Evolutionary conservation across 306 rosid genomes (phyloP), one percentile per base, ranked within the genome.

Genomic region (Albizia julibrissin): DNA sequence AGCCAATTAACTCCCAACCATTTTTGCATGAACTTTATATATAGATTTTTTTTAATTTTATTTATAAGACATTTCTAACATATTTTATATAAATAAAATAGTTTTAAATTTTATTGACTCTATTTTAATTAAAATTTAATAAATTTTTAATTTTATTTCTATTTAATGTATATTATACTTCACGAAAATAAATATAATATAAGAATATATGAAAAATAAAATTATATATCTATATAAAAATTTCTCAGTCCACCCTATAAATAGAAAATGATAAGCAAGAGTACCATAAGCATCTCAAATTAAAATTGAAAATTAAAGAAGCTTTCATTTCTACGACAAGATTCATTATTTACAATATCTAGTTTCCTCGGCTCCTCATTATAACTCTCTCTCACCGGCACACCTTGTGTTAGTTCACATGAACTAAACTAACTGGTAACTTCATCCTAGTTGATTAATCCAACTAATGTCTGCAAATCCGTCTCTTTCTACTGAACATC

Each of bases 281-380:
- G 14, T 22, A 58, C 2, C 65, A 2, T 22, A 3, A 58, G 5
- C 26, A 58, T 22, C 13, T 22, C 64, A 58, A 8, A 18, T 21
- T 54, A 13, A 69, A 11, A 42, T 46, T 46, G 50, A 46, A 46
- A 46, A 10, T 46, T 46, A 46, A 40, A 21, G 39, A 2, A 27
- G 39, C 24, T 56, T 42, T 42, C 39, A 31, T 37, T 73, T 80
- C n/a, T 46, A 31, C 1, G 27, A 58, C 22, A 15, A 81, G 40
- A 71, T 29, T 80, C 44, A 21, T 61, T 80, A 80, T 80, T n/a
- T 73, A 80, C 84, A 80, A 44, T 26, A 64, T 62, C 15, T 33
- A 19, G 33, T 21, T 37, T 19, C n/a, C n/a, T 49, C 64, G 11
- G 10, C 12, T 7, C 70, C 42, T 64, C 65, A 8, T 39, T 5